Evolutionary conservation across 2,329 filamentous ascomycete genomes (phyloP).

Genomic region (Didymellaceae sp.): DNA sequence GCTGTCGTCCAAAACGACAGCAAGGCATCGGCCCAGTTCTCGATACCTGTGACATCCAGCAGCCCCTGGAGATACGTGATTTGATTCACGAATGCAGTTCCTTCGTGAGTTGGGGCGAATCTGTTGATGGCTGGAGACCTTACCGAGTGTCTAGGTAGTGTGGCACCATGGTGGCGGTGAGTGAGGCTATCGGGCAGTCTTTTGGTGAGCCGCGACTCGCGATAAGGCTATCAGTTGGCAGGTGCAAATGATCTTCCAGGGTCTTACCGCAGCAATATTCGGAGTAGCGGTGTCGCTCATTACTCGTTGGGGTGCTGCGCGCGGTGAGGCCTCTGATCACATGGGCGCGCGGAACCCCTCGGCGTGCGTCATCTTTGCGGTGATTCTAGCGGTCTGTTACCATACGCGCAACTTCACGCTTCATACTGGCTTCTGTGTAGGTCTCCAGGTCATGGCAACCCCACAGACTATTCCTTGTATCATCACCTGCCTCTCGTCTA

Average conservation of each 20-base stretch:
- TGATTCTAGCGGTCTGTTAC: constrained; percentile 4
- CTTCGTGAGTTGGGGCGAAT: too few relatives aligned
- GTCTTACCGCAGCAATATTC: constrained; percentile 4
- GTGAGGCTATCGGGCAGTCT: not conserved
- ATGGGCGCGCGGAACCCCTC: constrained; percentile 1
- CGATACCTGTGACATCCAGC: too few relatives aligned
- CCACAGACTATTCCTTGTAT: constrained; percentile 25
- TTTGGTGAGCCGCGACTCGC: constrained; percentile 15
- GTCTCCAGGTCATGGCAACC: not conserved
- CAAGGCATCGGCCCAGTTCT: too few relatives aligned
- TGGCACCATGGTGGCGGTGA: constrained; percentile 5
- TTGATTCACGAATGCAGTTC: too few relatives aligned
- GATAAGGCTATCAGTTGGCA: constrained; percentile 13
- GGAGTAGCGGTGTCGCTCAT: constrained; percentile 15
- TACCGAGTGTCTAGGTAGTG: not conserved
- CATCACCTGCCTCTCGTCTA: constrained; percentile 28
- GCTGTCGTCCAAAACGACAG: too few relatives aligned
- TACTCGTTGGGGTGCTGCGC: constrained; percentile 3
- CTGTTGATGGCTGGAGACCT: not conserved
- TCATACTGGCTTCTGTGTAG: constrained; percentile 12
- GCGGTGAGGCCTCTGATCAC: not conserved
- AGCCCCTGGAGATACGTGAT: too few relatives aligned
- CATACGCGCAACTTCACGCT: constrained; percentile 6
- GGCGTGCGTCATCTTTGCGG: constrained; percentile 14
- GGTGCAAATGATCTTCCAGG: constrained; percentile 4